Evolutionary conservation across 2,329 filamentous ascomycete genomes (phyloP), one percentile per base, ranked within the genome.

Genomic region (Aspergillus flavus): DNA sequence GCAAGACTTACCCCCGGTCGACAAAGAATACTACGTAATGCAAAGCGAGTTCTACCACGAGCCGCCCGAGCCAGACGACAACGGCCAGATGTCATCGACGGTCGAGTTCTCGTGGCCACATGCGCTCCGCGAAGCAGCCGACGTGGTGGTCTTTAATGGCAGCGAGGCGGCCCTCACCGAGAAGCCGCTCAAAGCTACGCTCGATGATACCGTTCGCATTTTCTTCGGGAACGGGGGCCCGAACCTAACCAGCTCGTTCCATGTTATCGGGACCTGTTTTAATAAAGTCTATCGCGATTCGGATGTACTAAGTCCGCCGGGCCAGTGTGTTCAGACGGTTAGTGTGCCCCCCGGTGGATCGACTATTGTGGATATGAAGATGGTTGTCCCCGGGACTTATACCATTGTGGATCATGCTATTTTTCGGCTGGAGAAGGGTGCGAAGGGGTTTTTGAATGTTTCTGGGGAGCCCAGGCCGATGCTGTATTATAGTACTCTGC

Each of bases 11-110:
- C 73, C 74, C 0, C 63, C 70, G 0, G 75, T 76, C 11, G 74
- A 77, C 50, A 62, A 66, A 19, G 76, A 78, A 58, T 78, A 77
- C 64, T 78, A 75, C 64, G 75, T 78, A 21, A 73, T 78, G 71
- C 76, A 78, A 64, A 77, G 74, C 64, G 76, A 77, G 60, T 75
- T 76, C 60, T 78, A 77, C 62, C 74, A 77, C 48, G 76, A 78
- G 62, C 74, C 75, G 9, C 76, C 76, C 0, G 75, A 77, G 57
- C 60, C 67, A 1, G 67, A 67, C n/a, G 75, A 73, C 10, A 64
- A 77, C 59, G 75, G 76, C 0, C 72, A 71, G 9, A 68, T 63
- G 0, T 73, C 71, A 2, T 60, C 67, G 6, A 66, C 62, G 1
- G 76, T 78, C 7, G 75, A 77, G 43, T 77, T 76, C 57, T 77